phyloP scores from a whole-genome alignment of 352 stramenopile species.

The Plasmopara halstedii region DNA sequence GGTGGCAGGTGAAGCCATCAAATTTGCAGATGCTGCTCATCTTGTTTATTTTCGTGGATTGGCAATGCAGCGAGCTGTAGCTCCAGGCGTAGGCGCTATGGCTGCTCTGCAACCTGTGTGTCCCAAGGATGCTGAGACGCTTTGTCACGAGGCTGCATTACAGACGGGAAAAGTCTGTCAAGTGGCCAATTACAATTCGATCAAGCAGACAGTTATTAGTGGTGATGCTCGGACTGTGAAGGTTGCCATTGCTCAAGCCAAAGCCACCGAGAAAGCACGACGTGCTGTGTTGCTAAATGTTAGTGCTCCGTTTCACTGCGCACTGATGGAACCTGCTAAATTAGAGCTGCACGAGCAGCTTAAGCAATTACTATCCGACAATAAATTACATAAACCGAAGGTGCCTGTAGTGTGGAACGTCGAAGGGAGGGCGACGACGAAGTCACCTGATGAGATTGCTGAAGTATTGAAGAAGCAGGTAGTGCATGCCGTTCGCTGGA shows the following conservation, averaged over 20 bases:
- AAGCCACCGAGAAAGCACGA: slow-evolving; percentile 58
- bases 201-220: slow-evolving; percentile 82
- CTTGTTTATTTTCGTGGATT: slow-evolving; percentile 66
- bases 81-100: slow-evolving; percentile 54
- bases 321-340: slow-evolving; percentile 63
- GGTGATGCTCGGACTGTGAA: slow-evolving; percentile 44
- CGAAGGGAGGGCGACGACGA: slow-evolving; percentile 34
- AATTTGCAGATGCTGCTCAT: slow-evolving; percentile 54
- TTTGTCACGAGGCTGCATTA: slow-evolving; percentile 36
- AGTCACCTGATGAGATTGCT: slow-evolving; percentile 34
- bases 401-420: slow-evolving; percentile 83
- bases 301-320: slow-evolving; percentile 80
- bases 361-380: slow-evolving; percentile 16
- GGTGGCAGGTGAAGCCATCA: slow-evolving; percentile 52
- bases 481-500: slow-evolving; percentile 63
- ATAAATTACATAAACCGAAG: slow-evolving; percentile 26
- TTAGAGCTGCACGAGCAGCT: slow-evolving; percentile 37
- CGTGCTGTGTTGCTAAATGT: slow-evolving; percentile 69
- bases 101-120: slow-evolving; percentile 66
- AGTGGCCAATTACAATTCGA: slow-evolving; percentile 87
- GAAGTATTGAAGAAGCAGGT: slow-evolving; percentile 54
- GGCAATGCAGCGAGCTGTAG: slow-evolving; percentile 62
- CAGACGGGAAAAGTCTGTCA: slow-evolving; percentile 43
- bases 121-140: slow-evolving; percentile 36
- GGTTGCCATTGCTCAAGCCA: slow-evolving; percentile 45